These are phyloP conservation scores for Thyridium curvatum DNA, from an alignment of 2,329 filamentous ascomycete species.

Conservation along the genomic window DNA sequence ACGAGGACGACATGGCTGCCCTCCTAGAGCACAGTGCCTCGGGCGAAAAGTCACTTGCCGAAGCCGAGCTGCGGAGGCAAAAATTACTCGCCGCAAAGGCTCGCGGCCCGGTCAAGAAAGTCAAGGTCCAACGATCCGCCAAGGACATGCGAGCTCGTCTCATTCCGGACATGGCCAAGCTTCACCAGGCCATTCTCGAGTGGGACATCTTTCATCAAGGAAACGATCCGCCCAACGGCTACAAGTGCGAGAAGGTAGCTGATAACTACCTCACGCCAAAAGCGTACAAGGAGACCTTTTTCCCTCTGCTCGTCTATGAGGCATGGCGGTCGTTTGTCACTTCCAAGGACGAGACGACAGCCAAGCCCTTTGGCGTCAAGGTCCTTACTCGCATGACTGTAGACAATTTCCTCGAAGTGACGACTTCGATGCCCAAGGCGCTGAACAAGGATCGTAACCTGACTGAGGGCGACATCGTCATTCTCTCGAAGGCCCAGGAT, in stretches of 20 bases:
- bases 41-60: constrained; percentile 41
- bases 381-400: constrained; percentile 83
- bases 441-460: constrained; percentile 68
- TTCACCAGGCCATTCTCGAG: constrained; percentile 80
- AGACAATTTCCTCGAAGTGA: constrained; percentile 88
- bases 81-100: constrained; percentile 43
- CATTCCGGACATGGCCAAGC: constrained; percentile 75
- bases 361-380: constrained; percentile 79
- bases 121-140: constrained; percentile 70
- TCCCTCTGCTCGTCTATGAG: constrained; percentile 84
- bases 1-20: constrained; percentile 47
- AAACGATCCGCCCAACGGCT: constrained; percentile 74
- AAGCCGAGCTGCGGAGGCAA: constrained; percentile 37
- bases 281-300: constrained; percentile 84
- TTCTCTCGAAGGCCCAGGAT: constrained; percentile 69
- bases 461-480: constrained; percentile 79
- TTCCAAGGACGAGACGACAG: constrained; percentile 76
- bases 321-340: constrained; percentile 94
- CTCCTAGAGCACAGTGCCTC: constrained; percentile 41
- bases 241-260: constrained; percentile 68
- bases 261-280: constrained; percentile 69
- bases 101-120: constrained; percentile 75
- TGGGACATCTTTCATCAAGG: constrained; percentile 95
- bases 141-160: constrained; percentile 94
- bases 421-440: constrained; percentile 67